A percentile compares a stretch with the other conserved stretches of the same genome.
These are phyloP conservation scores for Saccharomycopsis sp. DNA, from an alignment of 805 yeast genomes.

Conservation along the genomic window DNA sequence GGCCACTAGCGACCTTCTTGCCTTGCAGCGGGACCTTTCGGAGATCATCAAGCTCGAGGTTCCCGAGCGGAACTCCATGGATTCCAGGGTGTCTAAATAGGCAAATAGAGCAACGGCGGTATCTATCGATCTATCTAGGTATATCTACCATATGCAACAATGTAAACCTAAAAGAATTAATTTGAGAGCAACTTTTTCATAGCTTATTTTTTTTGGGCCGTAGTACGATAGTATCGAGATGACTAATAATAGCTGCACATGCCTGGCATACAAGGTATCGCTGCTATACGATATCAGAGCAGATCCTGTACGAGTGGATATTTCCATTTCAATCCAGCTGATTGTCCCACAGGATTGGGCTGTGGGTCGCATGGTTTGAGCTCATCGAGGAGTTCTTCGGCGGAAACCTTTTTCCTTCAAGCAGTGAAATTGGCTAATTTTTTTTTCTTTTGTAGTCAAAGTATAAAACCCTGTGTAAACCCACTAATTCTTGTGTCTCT, in stretches of 20 bases:
- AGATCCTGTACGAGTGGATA: background rate
- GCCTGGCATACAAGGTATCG: background rate
- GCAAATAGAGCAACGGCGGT: background rate
- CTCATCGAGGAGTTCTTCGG: background rate
- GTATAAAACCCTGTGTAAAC: background rate
- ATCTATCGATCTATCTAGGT: background rate
- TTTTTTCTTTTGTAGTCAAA: too few relatives aligned
- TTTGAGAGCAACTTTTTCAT: background rate
- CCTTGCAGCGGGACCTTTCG: constrained; percentile 55
- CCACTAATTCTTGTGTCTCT: background rate
- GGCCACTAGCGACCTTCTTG: constrained; percentile 56
- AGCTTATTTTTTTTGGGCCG: background rate
- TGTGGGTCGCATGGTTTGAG: background rate
- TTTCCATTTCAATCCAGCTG: background rate
- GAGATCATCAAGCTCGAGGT: constrained; percentile 63
- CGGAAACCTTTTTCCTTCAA: background rate
- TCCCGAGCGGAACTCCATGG: constrained; percentile 79
- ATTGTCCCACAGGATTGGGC: too few relatives aligned
- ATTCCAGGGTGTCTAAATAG: constrained; percentile 47
- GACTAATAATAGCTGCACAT: background rate
- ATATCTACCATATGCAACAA: background rate
- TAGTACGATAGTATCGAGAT: background rate
- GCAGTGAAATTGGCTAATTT: background rate
- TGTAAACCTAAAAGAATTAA: background rate
- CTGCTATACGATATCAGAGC: too few relatives aligned